A percentile compares a stretch with the other conserved stretches of the same genome.
Conservation (phyloP, 768 basidiomycete genomes). For the Pilatotrama ljubarskyi region DNA sequence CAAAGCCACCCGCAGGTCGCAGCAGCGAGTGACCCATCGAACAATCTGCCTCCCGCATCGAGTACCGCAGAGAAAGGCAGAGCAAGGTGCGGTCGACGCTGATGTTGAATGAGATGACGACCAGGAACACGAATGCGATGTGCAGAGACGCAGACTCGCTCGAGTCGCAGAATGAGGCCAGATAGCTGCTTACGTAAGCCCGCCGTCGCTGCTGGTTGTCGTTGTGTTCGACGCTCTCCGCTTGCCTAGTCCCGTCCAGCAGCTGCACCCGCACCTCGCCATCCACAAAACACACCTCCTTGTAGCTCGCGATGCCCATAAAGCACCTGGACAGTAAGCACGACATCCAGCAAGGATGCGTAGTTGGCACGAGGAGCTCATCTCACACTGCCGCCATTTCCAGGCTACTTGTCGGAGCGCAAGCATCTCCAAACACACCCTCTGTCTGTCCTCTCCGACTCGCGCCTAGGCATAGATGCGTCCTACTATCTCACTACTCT, state of each 20-base stretch:
- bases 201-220: conserved; percentile 14
- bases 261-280: background rate
- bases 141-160: background rate
- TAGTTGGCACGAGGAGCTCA: conserved; percentile 1
- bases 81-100: background rate
- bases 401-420: conserved; percentile 84
- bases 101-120: background rate
- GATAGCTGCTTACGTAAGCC: conserved; percentile 14
- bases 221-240: conserved; percentile 9
- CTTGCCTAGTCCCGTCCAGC: background rate
- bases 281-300: conserved; percentile 6
- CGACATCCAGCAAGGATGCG: conserved; percentile 1
- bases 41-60: background rate
- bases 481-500: conserved; percentile 83
- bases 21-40: background rate
- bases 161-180: background rate
- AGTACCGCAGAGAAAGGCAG: background rate
- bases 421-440: conserved; percentile 84
- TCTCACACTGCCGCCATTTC: background rate
- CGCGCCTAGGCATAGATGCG: conserved; percentile 96
- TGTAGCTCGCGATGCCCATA: conserved; percentile 62
- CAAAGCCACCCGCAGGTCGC: too few relatives aligned
- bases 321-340: conserved; percentile 79
- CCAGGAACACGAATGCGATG: too few relatives aligned
- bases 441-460: conserved; percentile 80